Evolutionary conservation across 2,329 filamentous ascomycete species (phyloP), one percentile per base, ranked within the genome.

Genomic region (Penicillium sp.): DNA sequence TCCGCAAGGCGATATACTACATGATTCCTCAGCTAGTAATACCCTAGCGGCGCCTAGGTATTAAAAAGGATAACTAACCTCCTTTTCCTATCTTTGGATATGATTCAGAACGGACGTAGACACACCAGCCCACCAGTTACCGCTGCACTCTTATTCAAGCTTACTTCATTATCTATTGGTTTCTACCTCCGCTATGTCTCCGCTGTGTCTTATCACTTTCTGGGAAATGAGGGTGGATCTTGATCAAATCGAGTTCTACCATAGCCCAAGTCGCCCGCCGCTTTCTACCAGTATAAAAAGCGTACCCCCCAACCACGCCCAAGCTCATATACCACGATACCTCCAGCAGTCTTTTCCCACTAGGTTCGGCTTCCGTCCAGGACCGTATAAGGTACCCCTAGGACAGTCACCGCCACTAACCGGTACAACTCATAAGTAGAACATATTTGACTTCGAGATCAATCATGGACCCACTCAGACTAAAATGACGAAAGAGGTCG

Each of bases 181-280:
- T 33, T 53, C 41, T 45, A 25, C 25, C 27, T 53, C 25, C 29
- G 29, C 50, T 53, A 4, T 53, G 3, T 25, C 38, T 53, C 8
- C n/a, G 27, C 39, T 52, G 2, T 52, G 12, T 44, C 29, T 53
- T 45, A 44, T 17, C 13, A 44, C 50, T 36, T 44, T 53, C 23
- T 41, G 1, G 44, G 21, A 61, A 53, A 59, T 59, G 21, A 55
- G 43, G 48, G 52, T 55, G 19, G 38, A 55, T 55, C 52, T 59
- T 55, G 36, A 59, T 52, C 27, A 59, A 59, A 59, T 59, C 41
- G 48, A 59, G 48, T 59, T 59, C 48, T 59, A 59, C 35, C 12
- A 52, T 59, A 13, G 57, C 39, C 47, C 13, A 55, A 59, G 48
- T 47, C 31, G 21, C 52, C 57, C 21, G 31, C 52, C 13, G 27